These are phyloP conservation scores for Citrus cavaleriei DNA, from an alignment of 345 rosid species.

Conservation along the genomic window DNA sequence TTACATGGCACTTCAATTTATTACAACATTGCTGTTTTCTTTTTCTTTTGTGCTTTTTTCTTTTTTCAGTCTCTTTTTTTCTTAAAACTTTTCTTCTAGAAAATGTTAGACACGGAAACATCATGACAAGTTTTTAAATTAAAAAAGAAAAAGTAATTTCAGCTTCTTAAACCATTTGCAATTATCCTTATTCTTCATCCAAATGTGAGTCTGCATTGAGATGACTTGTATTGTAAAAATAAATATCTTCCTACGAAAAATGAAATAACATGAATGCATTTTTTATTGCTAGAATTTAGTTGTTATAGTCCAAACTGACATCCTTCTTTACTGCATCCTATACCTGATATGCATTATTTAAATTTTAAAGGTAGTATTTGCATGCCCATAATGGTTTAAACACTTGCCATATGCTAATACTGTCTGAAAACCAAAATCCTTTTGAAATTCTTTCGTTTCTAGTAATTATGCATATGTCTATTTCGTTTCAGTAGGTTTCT, in stretches of 20 bases:
- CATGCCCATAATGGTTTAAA: not conserved
- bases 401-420: not conserved
- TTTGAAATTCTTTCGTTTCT: not conserved
- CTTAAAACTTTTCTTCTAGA: not conserved
- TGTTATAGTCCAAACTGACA: not conserved
- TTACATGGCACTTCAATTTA: not conserved
- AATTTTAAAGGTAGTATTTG: not conserved
- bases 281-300: not conserved
- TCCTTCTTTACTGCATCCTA: not conserved
- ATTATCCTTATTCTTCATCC: too few species aligned
- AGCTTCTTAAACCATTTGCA: too few species aligned
- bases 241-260: not conserved
- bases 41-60: not conserved
- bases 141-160: not conserved
- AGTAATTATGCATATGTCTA: not conserved
- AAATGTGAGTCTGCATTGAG: not conserved
- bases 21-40: not conserved
- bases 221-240: not conserved
- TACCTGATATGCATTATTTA: not conserved
- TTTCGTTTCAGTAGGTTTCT: not conserved
- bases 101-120: not conserved
- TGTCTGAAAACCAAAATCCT: not conserved
- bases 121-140: not conserved
- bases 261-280: not conserved
- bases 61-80: not conserved